Conservation (phyloP, 768 basidiomycete genomes). For the Suillus ampliporus region DNA sequence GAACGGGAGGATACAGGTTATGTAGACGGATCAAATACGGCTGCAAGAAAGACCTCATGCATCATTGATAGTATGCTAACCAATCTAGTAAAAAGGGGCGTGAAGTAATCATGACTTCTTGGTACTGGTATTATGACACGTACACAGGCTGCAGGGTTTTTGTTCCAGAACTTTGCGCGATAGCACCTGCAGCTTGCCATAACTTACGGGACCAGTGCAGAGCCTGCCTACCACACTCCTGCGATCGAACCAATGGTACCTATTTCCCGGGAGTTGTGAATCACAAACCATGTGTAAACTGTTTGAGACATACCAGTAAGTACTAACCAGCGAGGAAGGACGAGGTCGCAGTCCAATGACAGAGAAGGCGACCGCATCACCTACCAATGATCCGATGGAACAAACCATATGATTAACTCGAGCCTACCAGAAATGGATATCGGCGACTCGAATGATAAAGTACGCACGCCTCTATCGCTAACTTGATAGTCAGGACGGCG, state of each 20-base stretch:
- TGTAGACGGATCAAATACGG: no score
- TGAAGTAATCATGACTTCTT: background rate
- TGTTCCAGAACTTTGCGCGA: conserved; percentile 65
- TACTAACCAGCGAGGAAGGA: conserved; percentile 76
- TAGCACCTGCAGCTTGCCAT: conserved; percentile 72
- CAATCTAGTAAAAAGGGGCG: background rate
- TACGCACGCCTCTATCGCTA: background rate
- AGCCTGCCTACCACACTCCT: conserved; percentile 72
- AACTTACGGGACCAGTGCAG: conserved; percentile 74
- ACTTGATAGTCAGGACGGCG: conserved; percentile 55
- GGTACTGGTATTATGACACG: conserved; percentile 11
- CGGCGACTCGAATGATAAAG: conserved; percentile 6
- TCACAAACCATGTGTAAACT: background rate
- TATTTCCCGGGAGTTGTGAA: conserved; percentile 17
- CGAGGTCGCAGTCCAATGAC: conserved; percentile 60
- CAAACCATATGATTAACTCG: conserved; percentile 63
- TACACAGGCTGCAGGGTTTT: conserved; percentile 43
- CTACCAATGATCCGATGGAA: conserved; percentile 57
- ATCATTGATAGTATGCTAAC: conserved; percentile 45
- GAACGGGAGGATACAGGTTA: no score
- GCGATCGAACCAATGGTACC: conserved; percentile 73
- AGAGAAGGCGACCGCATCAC: conserved; percentile 58
- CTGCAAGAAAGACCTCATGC: no score
- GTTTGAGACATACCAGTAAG: conserved; percentile 46
- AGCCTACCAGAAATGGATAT: conserved; percentile 44